Evolutionary conservation across 345 rosid species (phyloP).

Genomic region (Syzygium oleosum): DNA sequence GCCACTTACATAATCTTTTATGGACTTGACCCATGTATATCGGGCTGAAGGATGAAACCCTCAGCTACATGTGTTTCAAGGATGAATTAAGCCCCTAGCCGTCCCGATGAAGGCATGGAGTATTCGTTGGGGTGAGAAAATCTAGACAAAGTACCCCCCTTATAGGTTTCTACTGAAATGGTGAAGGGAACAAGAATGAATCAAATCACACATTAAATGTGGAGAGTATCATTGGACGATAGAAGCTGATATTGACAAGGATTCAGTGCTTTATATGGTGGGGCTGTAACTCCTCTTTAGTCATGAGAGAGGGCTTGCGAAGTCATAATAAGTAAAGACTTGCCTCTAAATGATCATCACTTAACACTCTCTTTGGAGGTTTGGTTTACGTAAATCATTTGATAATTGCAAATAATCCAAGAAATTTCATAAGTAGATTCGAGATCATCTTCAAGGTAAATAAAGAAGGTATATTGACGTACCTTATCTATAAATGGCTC

Average conservation of each 20-base stretch:
- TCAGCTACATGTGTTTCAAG: neutral
- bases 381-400: neutral
- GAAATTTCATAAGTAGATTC: neutral
- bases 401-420: neutral
- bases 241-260: neutral
- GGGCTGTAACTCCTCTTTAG: neutral
- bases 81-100: neutral
- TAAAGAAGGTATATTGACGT: neutral
- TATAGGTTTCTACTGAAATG: neutral
- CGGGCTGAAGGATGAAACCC: neutral
- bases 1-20: neutral
- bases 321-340: neutral
- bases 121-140: neutral
- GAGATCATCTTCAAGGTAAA: neutral
- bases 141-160: neutral
- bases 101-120: neutral
- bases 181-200: neutral
- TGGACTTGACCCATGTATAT: neutral
- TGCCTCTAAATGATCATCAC: neutral
- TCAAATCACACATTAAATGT: neutral
- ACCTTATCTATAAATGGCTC: neutral
- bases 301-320: neutral
- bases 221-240: neutral
- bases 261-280: neutral
- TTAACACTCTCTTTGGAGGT: neutral